These are phyloP conservation scores for Juglanconis oblonga DNA, from an alignment of 2,329 filamentous ascomycete genomes.

Conservation along the genomic window DNA sequence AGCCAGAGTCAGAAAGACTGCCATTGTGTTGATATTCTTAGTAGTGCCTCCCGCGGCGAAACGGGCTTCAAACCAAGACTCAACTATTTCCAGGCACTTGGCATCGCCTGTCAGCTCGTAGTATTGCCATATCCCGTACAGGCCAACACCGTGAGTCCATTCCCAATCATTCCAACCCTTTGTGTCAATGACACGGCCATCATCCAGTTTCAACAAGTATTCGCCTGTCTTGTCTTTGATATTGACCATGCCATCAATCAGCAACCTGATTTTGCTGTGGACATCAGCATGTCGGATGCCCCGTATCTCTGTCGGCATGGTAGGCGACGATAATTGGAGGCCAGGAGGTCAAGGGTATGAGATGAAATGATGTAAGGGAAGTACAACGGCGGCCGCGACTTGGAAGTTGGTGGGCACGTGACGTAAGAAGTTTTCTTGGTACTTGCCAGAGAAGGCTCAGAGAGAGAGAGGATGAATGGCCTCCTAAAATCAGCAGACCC, in stretches of 20 bases:
- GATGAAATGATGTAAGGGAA: neutral
- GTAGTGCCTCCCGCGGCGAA: slow-evolving; percentile 70
- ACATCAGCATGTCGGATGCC: slow-evolving; percentile 46
- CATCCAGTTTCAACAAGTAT: slow-evolving; percentile 67
- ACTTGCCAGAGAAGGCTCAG: neutral
- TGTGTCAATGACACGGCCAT: slow-evolving; percentile 76
- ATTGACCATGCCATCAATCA: slow-evolving; percentile 73
- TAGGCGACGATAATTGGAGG: slow-evolving; percentile 6
- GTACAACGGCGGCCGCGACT: neutral
- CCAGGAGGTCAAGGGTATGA: too few species aligned
- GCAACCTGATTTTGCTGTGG: slow-evolving; percentile 56
- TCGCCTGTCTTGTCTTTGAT: slow-evolving; percentile 73
- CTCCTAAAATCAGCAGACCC: neutral
- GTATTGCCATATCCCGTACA: slow-evolving; percentile 82
- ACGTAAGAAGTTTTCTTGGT: neutral
- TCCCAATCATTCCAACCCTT: slow-evolving; percentile 85
- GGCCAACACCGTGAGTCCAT: slow-evolving; percentile 77
- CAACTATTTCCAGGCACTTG: slow-evolving; percentile 61
- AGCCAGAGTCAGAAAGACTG: slow-evolving; percentile 71
- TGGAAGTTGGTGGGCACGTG: neutral
- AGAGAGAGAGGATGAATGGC: neutral
- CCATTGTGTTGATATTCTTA: slow-evolving; percentile 87
- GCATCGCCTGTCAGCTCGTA: slow-evolving; percentile 67
- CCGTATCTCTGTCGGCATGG: slow-evolving; percentile 40
- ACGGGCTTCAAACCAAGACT: slow-evolving; percentile 69